Percentiles rank a stretch among this genome's conserved stretches.
phyloP scores from a whole-genome alignment of 2,329 filamentous ascomycete species.

The Colletotrichum eremochloae region DNA sequence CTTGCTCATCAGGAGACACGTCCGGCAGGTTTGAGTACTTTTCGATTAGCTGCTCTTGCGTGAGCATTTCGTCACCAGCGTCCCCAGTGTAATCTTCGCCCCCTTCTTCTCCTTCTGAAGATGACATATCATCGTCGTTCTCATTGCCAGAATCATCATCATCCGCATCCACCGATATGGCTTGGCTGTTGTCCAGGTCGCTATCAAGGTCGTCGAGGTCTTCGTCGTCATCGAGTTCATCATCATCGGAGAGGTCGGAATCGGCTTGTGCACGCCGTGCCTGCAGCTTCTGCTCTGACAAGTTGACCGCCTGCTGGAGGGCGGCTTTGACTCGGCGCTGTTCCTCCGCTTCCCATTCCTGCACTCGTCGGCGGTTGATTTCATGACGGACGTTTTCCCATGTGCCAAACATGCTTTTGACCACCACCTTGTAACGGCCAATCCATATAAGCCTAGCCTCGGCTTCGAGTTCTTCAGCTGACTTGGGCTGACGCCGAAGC shows the following conservation, averaged over 20 bases:
- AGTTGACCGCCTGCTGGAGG: conserved; percentile 79
- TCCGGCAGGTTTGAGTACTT: conserved; percentile 78
- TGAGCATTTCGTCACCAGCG: conserved; percentile 73
- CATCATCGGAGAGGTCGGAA: conserved; percentile 64
- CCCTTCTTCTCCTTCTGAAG: conserved; percentile 73
- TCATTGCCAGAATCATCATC: conserved; percentile 57
- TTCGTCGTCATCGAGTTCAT: conserved; percentile 60
- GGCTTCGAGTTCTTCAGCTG: conserved; percentile 82
- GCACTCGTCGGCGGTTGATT: conserved; percentile 70
- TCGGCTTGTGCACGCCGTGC: conserved; percentile 68
- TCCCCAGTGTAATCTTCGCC: conserved; percentile 56
- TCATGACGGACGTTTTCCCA: conserved; percentile 76
- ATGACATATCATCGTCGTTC: conserved; percentile 68
- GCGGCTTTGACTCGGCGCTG: conserved; percentile 75
- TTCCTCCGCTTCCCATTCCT: conserved; percentile 75
- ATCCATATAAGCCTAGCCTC: conserved; percentile 80
- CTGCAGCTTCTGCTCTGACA: conserved; percentile 77
- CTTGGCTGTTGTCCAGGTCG: conserved; percentile 55
- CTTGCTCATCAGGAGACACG: conserved; percentile 49
- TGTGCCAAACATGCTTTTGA: conserved; percentile 67
- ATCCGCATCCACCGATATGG: conserved; percentile 54
- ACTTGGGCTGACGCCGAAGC: conserved; percentile 79
- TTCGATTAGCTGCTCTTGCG: conserved; percentile 75
- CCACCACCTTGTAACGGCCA: conserved; percentile 78
- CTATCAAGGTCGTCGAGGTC: conserved; percentile 53